Base-by-base conservation (phyloP, 2,329 filamentous ascomycete species). In the Aureobasidium leucospermi region DNA sequence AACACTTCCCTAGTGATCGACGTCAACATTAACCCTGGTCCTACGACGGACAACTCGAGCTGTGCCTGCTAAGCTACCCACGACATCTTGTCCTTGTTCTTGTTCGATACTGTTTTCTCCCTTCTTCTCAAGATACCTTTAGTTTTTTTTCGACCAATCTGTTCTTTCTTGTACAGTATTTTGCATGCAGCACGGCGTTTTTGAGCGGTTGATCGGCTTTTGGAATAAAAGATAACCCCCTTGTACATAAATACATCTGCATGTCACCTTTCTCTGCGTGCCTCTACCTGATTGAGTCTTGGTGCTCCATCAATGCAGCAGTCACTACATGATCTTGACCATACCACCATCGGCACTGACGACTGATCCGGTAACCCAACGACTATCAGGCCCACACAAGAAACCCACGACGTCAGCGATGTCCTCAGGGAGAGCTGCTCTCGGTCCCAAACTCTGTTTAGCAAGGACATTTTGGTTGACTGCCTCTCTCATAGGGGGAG, bases 351-450 rank as follows among this genome's bases (percentile, higher is more conserved):
- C 68, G 7, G 67, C 69, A 28, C 64, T 60, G 15, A 71, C 63
- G 3, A 70, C 68, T 60, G 66, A 67, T 6, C 69, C 69, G 10
- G 63, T 70, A 23, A 63, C 31, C 67, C 68, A 70, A 39, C 67
- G 58, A 11, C 62, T 62, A 55, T 66, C 66, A 46, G 66, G 65
- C 56, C 67, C 65, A 3, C 64, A 65, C 41, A 70, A 43, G 38
- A 64, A 67, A 0, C 65, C 64, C 67, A 92, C 89, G 82, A 83
- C 59, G 88, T 93, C 70, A 78, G 92, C 66, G 85, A 87, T 69
- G 76, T 90, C 68, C 53, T 71, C 68, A 52, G 53, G 67, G 4
- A 38, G 64, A 45, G 47, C 65, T 38, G 10, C 47, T 36, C 47
- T 31, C 23, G 31, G 31, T 13, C 55, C 41, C 38, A 55, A 32